A percentile compares a stretch with the other conserved stretches of the same genome.
These are phyloP conservation scores for Cyberlindnera xishuangbannaensis DNA, from an alignment of 805 yeast genomes.

Conservation along the genomic window DNA sequence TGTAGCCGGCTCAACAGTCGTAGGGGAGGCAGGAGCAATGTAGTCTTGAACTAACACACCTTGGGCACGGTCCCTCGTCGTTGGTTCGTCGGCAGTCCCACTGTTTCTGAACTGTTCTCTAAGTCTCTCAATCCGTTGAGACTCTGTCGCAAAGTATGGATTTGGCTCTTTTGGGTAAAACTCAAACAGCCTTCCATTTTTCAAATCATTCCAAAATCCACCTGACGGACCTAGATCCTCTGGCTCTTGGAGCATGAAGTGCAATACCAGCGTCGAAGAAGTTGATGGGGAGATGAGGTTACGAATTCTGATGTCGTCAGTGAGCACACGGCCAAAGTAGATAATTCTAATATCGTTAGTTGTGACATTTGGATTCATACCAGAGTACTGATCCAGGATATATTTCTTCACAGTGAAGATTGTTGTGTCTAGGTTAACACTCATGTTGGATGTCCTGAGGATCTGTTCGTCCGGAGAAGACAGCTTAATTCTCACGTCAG, in stretches of 20 bases:
- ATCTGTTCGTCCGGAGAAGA: constrained; percentile 17
- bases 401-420: constrained; percentile 20
- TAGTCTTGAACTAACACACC: constrained; percentile 10
- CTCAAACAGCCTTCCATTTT: constrained; percentile 24
- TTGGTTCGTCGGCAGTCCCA: constrained; percentile 7
- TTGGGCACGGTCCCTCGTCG: constrained; percentile 5
- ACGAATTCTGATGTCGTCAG: constrained; percentile 16
- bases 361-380: constrained; percentile 10
- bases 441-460: constrained; percentile 11
- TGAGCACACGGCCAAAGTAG: constrained; percentile 21
- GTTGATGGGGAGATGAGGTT: constrained; percentile 12
- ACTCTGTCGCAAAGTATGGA: constrained; percentile 22
- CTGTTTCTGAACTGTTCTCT: constrained; percentile 17
- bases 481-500: constrained; percentile 25
- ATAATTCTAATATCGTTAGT: constrained; percentile 23
- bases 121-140: constrained; percentile 21
- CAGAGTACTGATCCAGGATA: constrained; percentile 22
- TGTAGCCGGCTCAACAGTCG: neutral
- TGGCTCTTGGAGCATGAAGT: constrained; percentile 20
- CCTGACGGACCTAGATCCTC: constrained; percentile 5
- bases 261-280: constrained; percentile 10
- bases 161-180: constrained; percentile 28
- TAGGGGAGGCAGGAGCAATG: neutral
- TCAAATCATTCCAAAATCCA: constrained; percentile 27
- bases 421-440: constrained; percentile 17